Percentiles rank a stretch among this genome's conserved stretches.
These are phyloP conservation scores for Xylariomycetidae sp. DNA, from an alignment of 2,329 filamentous ascomycete genomes.

Conservation along the genomic window DNA sequence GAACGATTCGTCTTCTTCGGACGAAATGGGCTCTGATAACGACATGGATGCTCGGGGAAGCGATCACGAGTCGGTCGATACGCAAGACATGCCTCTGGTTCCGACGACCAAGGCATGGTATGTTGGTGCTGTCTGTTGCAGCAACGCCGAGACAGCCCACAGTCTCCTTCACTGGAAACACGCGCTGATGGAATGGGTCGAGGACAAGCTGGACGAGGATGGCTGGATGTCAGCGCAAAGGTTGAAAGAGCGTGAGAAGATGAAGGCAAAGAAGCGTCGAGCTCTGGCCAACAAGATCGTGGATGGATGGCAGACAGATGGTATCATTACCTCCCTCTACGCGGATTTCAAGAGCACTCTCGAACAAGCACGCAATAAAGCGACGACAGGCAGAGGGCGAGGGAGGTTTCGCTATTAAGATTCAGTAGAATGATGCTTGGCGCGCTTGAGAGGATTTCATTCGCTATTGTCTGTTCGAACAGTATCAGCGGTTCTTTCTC, in stretches of 20 bases:
- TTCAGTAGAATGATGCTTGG: too few species aligned
- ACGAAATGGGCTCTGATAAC: constrained; percentile 29
- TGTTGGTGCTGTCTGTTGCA: constrained; percentile 36
- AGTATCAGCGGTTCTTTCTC: too few species aligned
- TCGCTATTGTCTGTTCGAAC: too few species aligned
- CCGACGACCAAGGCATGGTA: constrained; percentile 35
- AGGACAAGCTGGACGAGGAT: constrained; percentile 53
- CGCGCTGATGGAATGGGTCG: constrained; percentile 67
- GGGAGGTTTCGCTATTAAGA: too few species aligned
- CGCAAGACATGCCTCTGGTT: constrained; percentile 33
- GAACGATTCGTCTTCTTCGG: not conserved
- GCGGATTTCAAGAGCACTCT: constrained; percentile 60
- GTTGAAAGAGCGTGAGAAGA: constrained; percentile 56
- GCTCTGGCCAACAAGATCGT: constrained; percentile 61
- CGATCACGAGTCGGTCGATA: constrained; percentile 32
- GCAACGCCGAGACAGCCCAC: constrained; percentile 63
- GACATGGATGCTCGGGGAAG: constrained; percentile 28
- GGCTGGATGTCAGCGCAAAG: constrained; percentile 54
- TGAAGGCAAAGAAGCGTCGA: constrained; percentile 54
- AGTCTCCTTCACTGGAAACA: constrained; percentile 71
- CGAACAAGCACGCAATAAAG: constrained; percentile 49
- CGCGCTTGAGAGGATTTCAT: too few species aligned
- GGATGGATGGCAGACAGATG: constrained; percentile 55
- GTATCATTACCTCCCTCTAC: constrained; percentile 59
- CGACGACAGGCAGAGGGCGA: constrained; percentile 21